phyloP scores from a whole-genome alignment of 768 basidiomycete species.

The Collybia nuda region DNA sequence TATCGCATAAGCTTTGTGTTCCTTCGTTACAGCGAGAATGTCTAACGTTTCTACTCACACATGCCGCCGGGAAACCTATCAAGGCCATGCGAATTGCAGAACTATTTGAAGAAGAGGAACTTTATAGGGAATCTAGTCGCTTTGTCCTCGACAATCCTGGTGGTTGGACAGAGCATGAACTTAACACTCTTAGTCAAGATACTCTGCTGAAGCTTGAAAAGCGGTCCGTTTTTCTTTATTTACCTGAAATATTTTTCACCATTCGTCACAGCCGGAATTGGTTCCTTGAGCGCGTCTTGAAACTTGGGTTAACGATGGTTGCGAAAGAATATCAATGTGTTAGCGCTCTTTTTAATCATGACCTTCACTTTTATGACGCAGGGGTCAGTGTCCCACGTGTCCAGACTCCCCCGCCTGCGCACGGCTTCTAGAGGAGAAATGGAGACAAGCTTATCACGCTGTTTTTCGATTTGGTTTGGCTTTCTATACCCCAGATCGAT shows the following conservation, averaged over 20 bases:
- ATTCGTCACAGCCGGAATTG: slow-evolving; percentile 68
- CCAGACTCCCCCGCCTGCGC: slow-evolving; percentile 81
- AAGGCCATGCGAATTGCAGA: slow-evolving; percentile 93
- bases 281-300: slow-evolving; percentile 94
- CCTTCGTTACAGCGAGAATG: slow-evolving; percentile 81
- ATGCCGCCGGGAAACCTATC: slow-evolving; percentile 90
- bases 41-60: slow-evolving; percentile 84
- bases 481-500: neutral
- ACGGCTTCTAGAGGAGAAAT: slow-evolving; percentile 87
- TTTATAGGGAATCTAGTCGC: slow-evolving; percentile 87
- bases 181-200: slow-evolving; percentile 77
- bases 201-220: slow-evolving; percentile 91
- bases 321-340: slow-evolving; percentile 97
- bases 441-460: slow-evolving; percentile 84
- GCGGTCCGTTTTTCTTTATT: slow-evolving; percentile 45
- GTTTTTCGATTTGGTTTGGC: slow-evolving; percentile 80
- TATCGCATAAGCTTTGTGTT: slow-evolving; percentile 86
- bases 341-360: slow-evolving; percentile 21
- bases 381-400: slow-evolving; percentile 72
- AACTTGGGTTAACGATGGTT: slow-evolving; percentile 81
- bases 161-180: slow-evolving; percentile 77
- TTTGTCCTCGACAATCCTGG: slow-evolving; percentile 93
- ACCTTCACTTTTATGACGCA: neutral
- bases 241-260: neutral
- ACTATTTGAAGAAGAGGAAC: slow-evolving; percentile 84